Evolutionary conservation across 345 rosid genomes (phyloP).

Genomic region (Passiflora organensis): DNA sequence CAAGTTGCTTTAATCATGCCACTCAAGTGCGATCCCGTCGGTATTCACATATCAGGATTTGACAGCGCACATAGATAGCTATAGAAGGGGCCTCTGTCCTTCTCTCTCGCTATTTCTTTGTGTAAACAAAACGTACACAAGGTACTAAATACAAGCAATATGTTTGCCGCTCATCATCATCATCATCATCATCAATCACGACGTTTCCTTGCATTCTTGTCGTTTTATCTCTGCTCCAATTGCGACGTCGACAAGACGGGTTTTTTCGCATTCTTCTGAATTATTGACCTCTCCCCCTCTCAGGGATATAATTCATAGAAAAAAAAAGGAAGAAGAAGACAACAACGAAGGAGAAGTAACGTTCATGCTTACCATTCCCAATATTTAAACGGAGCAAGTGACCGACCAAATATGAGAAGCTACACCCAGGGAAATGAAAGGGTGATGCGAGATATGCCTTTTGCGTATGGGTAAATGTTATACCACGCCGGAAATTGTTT

Average conservation of each 20-base stretch:
- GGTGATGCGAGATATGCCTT: conserved; percentile 13
- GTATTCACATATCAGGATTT: background rate
- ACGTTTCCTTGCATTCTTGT: background rate
- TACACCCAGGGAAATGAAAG: background rate
- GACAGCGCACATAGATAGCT: too few relatives aligned
- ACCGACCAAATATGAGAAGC: background rate
- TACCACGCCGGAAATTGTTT: too few relatives aligned
- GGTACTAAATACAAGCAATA: background rate
- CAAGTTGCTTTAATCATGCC: conserved; percentile 3
- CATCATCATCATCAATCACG: conserved; percentile 6
- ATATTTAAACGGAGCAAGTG: background rate
- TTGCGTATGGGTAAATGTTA: conserved; percentile 5
- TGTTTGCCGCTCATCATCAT: conserved; percentile 2
- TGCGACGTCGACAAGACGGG: conserved; percentile 11
- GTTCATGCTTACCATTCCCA: background rate
- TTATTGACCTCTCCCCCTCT: conserved; percentile 1
- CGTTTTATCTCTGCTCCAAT: background rate
- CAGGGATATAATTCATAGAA: too few relatives aligned
- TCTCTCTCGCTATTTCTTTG: background rate
- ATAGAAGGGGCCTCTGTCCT: background rate
- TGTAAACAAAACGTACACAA: background rate
- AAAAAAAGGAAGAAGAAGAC: too few relatives aligned
- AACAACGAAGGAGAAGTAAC: background rate
- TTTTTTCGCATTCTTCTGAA: background rate
- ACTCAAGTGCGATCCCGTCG: background rate